Evolutionary conservation across 495 filamentous ascomycete species (phyloP).

Genomic region (Letharia lupina): DNA sequence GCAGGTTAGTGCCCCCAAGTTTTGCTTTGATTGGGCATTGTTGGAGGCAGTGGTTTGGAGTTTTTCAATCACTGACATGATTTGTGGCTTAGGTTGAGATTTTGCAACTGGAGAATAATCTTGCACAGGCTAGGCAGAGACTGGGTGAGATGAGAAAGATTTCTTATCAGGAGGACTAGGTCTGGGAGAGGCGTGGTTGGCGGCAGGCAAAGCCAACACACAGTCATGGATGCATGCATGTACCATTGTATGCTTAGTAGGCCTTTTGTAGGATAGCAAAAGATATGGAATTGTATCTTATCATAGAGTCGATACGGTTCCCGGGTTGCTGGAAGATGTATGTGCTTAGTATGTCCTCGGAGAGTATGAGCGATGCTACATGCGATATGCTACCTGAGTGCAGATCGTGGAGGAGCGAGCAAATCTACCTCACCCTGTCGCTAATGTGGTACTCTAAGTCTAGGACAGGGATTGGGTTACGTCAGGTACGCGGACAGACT

Average conservation of each 20-base stretch:
- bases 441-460: not conserved
- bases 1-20: constrained; percentile 56
- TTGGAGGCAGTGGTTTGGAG: not conserved
- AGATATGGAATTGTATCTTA: not conserved
- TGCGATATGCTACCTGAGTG: not conserved
- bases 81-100: constrained; percentile 71
- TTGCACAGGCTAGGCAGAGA: constrained; percentile 70
- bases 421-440: not conserved
- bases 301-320: not conserved
- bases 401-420: not conserved
- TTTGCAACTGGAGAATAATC: constrained; percentile 82
- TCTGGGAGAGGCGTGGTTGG: constrained; percentile 13
- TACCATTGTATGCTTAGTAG: not conserved
- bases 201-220: not conserved
- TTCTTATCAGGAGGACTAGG: constrained; percentile 78
- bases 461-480: not conserved
- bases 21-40: not conserved
- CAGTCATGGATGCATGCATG: not conserved
- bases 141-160: constrained; percentile 99
- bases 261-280: not conserved
- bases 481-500: not conserved
- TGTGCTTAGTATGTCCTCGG: not conserved
- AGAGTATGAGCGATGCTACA: not conserved
- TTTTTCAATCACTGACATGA: not conserved
- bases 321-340: not conserved